phyloP scores from a whole-genome alignment of 2,329 filamentous ascomycete genomes.

The Epichloe sibirici region DNA sequence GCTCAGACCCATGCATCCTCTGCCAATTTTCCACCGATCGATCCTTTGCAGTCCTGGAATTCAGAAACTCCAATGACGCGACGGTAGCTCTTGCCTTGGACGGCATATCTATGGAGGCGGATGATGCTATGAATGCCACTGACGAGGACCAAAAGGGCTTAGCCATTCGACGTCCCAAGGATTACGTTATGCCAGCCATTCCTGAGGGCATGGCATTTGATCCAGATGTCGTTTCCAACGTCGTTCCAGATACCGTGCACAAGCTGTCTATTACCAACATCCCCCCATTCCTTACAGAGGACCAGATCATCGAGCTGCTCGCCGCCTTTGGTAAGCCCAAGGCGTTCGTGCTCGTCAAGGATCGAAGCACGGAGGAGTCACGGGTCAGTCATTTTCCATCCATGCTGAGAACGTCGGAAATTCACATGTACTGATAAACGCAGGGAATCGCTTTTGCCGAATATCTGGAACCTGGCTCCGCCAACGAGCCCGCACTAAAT shows the following conservation, averaged over 20 bases:
- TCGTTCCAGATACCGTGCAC: conserved; percentile 84
- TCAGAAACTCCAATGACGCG: conserved; percentile 75
- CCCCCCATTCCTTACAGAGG: conserved; percentile 75
- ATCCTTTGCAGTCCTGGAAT: conserved; percentile 79
- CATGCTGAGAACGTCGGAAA: conserved; percentile 12
- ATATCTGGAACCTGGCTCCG: conserved; percentile 58
- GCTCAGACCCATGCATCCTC: conserved; percentile 70
- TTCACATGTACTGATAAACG: conserved; percentile 9
- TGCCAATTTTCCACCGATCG: conserved; percentile 71
- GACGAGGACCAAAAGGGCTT: conserved; percentile 48
- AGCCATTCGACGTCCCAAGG: conserved; percentile 76
- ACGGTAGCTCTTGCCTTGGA: conserved; percentile 86
- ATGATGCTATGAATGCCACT: conserved; percentile 43
- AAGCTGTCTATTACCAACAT: conserved; percentile 93
- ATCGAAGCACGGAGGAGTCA: conserved; percentile 73
- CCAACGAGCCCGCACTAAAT: conserved; percentile 77
- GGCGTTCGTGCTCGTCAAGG: conserved; percentile 81
- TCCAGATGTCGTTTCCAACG: conserved; percentile 62
- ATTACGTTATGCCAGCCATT: conserved; percentile 85
- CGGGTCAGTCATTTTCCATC: conserved; percentile 40
- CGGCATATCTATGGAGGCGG: conserved; percentile 75
- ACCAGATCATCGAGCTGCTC: conserved; percentile 82
- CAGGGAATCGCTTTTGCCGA: conserved; percentile 96
- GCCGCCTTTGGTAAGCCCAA: conserved; percentile 88
- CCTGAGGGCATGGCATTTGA: conserved; percentile 62